Conservation (phyloP, 2,329 filamentous ascomycete species). For the Dactylonectria macrodidyma region DNA sequence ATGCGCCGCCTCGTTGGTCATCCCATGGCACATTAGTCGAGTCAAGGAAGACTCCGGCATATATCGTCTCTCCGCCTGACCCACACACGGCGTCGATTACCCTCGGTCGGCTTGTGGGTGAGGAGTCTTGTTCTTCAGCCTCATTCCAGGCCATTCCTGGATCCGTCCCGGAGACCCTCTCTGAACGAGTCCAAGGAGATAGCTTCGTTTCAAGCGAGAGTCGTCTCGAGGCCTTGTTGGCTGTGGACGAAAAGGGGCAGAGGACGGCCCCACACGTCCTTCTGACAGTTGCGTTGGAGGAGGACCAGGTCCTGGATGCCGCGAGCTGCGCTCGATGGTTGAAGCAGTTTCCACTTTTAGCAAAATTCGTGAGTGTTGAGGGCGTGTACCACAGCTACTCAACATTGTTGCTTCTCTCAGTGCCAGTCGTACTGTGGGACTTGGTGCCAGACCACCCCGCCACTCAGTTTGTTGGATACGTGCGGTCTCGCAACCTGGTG, state of each 20-base stretch:
- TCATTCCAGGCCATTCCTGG: conserved; percentile 43
- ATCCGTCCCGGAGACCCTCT: conserved; percentile 37
- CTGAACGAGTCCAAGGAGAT: conserved; percentile 42
- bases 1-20: conserved; percentile 43
- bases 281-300: conserved; percentile 45
- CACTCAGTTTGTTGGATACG: conserved; percentile 48
- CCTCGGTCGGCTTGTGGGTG: conserved; percentile 38
- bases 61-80: conserved; percentile 46
- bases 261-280: conserved; percentile 44
- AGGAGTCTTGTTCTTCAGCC: conserved; percentile 37
- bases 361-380: conserved; percentile 44
- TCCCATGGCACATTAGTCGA: conserved; percentile 42
- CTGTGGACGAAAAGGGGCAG: conserved; percentile 41
- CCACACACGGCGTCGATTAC: conserved; percentile 46
- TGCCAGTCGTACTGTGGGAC: conserved; percentile 47
- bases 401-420: conserved; percentile 43
- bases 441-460: conserved; percentile 44
- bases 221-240: conserved; percentile 41
- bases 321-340: conserved; percentile 46
- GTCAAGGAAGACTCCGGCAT: conserved; percentile 46
- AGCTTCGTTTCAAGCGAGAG: conserved; percentile 41
- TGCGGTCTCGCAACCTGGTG: conserved; percentile 44
- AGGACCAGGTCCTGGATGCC: conserved; percentile 45
- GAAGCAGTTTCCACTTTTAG: conserved; percentile 48
- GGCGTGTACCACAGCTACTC: conserved; percentile 46